Base-by-base conservation (phyloP, 345 rosid species). In the Litchi chinensis region DNA sequence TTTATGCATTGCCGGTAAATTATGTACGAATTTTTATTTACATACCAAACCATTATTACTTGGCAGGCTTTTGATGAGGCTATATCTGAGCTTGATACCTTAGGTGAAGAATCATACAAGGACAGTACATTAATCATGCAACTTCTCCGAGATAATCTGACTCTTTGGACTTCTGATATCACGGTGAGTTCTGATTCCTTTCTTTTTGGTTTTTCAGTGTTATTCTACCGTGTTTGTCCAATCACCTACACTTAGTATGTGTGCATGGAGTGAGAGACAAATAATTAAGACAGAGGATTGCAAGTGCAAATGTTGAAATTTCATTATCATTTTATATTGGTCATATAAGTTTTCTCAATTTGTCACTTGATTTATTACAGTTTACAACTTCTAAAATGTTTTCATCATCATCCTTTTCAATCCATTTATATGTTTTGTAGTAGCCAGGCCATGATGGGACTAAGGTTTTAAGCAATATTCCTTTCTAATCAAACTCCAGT, bases 101-200 rank as follows among this genome's bases (percentile, higher is more conserved):
- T 96, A 83, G 98, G 98, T 11, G 99, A 96, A 89, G 99, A 96
- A 82, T 94, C 98, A 46, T 96, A 96, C 97, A 94, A 94, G 90
- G 98, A 96, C 83, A 94, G 98, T 80, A 94, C 99, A 44, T 81
- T 94, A 83, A 96, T 96, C 79, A 96, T 96, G 99, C 98, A 96
- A 87, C 97, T 96, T 79, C 97, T 93, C 79, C 97, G 98, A 22
- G 98, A 96, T 82, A 96, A 96, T 70, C 86, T 96, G 76, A 96
- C 99, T 21, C 95, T 96, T 18, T 96, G 98, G 99, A 96, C 98
- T 77, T 94, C 99, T 73, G 98, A 96, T 86, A 86, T 91, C 85
- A 85, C 92, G 80, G 99, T 96, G 50, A 62, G 44, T 54, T 68
- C 40, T 16, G 79, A 68, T 64, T 67, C 65, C 69, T 62, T 46